Evolutionary conservation across 805 yeast species (phyloP), one percentile per base, ranked within the genome.

Genomic region (Starmerella riodocensis): DNA sequence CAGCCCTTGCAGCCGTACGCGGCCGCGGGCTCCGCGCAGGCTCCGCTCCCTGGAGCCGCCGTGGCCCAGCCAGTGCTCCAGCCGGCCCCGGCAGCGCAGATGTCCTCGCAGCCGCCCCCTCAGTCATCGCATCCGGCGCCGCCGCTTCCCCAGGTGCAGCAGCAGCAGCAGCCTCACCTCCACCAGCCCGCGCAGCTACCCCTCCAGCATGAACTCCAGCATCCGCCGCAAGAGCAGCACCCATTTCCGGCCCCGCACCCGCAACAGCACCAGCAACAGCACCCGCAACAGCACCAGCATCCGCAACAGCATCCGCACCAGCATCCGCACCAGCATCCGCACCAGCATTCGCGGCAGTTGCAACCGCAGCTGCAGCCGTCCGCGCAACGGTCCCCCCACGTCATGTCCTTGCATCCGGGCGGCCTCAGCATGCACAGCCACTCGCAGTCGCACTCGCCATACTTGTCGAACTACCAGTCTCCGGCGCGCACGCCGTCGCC

Each of bases 401-500:
- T n/a, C n/a, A n/a, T n/a, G n/a, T n/a, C n/a, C n/a, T n/a, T n/a
- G n/a, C n/a, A n/a, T n/a, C n/a, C n/a, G n/a, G n/a, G n/a, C n/a
- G n/a, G n/a, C n/a, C n/a, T n/a, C n/a, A n/a, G n/a, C n/a, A n/a
- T n/a, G n/a, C n/a, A n/a, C n/a, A 32, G 14, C 12, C 16, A 24
- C 20, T 20, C 35, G 5, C 35, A 22, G 11, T 16, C 37, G 4
- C 23, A 9, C 17, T 17, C 28, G 16, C 23, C 29, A 7, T 17
- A 16, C 13, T 4, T 28, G 16, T 34, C 38, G 18, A 23, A 29
- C n/a, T 12, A 16, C n/a, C 24, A 16, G 14, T 26, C 31, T n/a
- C 36, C 37, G 6, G 4, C 29, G 27, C 31, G 23, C 26, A 25
- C 26, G 32, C 25, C 38, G 5, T 28, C 33, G 16, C 37, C 37